Conservation (phyloP, 1,284 basidiomycete species). For the Pseudozyma pruni region DNA sequence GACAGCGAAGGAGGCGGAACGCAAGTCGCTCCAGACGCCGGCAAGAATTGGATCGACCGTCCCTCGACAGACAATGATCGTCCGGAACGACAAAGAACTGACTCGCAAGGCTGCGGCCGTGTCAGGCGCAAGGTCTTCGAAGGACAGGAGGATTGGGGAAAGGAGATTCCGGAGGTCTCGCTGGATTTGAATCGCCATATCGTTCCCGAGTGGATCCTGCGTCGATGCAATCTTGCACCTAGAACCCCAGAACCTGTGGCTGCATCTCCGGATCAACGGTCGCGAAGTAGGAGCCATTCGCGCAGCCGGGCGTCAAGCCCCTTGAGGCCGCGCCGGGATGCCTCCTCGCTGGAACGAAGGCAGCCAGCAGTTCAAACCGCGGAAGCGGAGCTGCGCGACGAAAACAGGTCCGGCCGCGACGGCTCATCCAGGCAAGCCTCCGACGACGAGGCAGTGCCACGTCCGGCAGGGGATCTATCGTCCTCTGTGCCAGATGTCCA, state of each 20-base stretch:
- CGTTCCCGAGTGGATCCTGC: slow-evolving; percentile 86
- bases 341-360: slow-evolving; percentile 19
- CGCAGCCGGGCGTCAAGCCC: slow-evolving; percentile 30
- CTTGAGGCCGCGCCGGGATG: slow-evolving; percentile 8
- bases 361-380: not conserved
- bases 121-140: slow-evolving; percentile 61
- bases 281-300: slow-evolving; percentile 20
- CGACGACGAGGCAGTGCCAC: slow-evolving; percentile 23
- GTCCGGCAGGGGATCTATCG: not conserved
- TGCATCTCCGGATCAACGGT: not conserved
- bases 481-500: slow-evolving; percentile 14
- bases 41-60: not conserved
- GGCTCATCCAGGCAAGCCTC: slow-evolving; percentile 18
- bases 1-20: not conserved
- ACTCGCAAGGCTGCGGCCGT: slow-evolving; percentile 16
- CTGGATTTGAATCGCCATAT: slow-evolving; percentile 94
- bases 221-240: slow-evolving; percentile 54
- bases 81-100: slow-evolving; percentile 8
- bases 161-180: slow-evolving; percentile 76
- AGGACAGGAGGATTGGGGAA: slow-evolving; percentile 59
- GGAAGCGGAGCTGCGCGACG: slow-evolving; percentile 6
- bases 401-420: slow-evolving; percentile 5
- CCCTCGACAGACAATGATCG: not conserved
- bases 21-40: not conserved
- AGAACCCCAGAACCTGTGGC: slow-evolving; percentile 3